Conservation (phyloP, 139 green algal genomes). For the Ettlia oleoabundans region DNA sequence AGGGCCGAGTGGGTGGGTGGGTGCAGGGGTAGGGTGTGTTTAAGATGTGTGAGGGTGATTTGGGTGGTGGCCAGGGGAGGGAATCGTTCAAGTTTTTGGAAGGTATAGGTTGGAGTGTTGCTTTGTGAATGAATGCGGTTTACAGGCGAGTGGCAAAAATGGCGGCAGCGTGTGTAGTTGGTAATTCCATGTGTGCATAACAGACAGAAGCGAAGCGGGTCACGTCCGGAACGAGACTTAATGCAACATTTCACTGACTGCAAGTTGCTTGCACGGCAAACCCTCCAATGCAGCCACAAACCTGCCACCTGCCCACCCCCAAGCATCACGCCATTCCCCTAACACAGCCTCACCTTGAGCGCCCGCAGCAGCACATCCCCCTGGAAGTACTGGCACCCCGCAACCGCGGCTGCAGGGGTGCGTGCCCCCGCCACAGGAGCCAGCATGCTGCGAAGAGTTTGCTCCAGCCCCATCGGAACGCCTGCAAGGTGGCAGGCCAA, state of each 20-base stretch:
- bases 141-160: too few species aligned
- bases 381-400: constrained; percentile 63
- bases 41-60: too few species aligned
- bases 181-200: too few species aligned
- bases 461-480: constrained; percentile 39
- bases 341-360: constrained; percentile 15
- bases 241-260: too few species aligned
- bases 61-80: not conserved
- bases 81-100: not conserved
- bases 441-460: constrained; percentile 63
- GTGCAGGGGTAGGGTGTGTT: not conserved
- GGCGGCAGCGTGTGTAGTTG: too few species aligned
- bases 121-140: too few species aligned
- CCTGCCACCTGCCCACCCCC: too few species aligned
- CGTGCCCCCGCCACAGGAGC: constrained; percentile 35
- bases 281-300: not conserved
- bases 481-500: not conserved
- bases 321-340: not conserved
- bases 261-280: too few species aligned
- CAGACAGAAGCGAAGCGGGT: too few species aligned
- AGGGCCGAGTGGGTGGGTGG: not conserved
- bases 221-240: too few species aligned
- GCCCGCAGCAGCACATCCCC: constrained; percentile 25
- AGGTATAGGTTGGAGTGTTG: too few species aligned
- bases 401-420: constrained; percentile 56